Evolutionary conservation across 2,329 filamentous ascomycete genomes (phyloP).

Genomic region (Fusarium sp.): DNA sequence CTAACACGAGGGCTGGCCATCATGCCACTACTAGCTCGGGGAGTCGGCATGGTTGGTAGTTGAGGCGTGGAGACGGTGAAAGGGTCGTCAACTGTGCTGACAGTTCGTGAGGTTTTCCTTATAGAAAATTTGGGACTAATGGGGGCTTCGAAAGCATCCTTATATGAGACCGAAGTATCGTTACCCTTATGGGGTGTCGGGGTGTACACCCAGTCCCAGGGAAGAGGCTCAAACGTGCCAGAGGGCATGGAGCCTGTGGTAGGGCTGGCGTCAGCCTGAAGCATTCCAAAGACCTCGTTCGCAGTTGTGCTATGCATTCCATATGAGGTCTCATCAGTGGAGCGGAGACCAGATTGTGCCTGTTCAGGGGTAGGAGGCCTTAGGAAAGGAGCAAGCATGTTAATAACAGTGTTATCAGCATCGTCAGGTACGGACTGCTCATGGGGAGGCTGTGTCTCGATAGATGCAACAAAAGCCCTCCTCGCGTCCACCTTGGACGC

Average conservation of each 20-base stretch:
- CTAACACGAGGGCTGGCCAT: constrained; percentile 28
- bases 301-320: constrained; percentile 64
- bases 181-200: constrained; percentile 45
- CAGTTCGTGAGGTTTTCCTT: constrained; percentile 18
- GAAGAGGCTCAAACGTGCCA: constrained; percentile 52
- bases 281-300: constrained; percentile 59
- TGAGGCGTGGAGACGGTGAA: constrained; percentile 44
- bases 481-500: neutral
- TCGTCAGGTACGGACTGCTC: constrained; percentile 39
- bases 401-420: constrained; percentile 53
- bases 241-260: constrained; percentile 40
- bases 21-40: constrained; percentile 20
- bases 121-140: constrained; percentile 39
- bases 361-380: constrained; percentile 55
- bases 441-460: constrained; percentile 7
- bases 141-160: constrained; percentile 41
- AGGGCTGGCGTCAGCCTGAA: constrained; percentile 47
- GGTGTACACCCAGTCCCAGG: constrained; percentile 61
- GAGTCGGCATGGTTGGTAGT: constrained; percentile 15
- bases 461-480: constrained; percentile 10
- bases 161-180: constrained; percentile 30
- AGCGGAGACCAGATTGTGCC: constrained; percentile 42
- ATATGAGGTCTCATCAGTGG: constrained; percentile 57
- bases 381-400: constrained; percentile 61
- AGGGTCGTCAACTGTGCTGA: constrained; percentile 43